Base-by-base conservation (phyloP, 805 yeast genomes). In the Ogataea neopini region DNA sequence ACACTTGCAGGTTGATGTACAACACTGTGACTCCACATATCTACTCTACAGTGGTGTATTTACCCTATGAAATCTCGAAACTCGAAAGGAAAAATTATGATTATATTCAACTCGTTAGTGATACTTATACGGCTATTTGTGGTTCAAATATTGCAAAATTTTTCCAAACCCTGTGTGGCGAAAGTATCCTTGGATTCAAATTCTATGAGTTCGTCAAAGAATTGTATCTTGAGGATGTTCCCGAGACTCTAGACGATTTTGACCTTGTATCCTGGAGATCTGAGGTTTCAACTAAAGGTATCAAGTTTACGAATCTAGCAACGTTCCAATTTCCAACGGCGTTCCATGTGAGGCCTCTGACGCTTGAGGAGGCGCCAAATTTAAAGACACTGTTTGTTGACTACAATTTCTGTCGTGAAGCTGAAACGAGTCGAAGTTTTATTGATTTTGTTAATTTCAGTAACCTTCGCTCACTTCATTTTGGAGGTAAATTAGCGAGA, bases 401-500 rank as follows among this genome's bases (percentile, higher is more conserved):
- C 45, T 29, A 32, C 33, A 65, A 62, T 44, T 66, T 64, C 44
- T 65, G 69, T 33, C 28, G 46, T 6, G 57, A 56, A 43, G 55
- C 57, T 3, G 66, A 62, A 29, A 43, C 40, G 2, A 26, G 44
- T 13, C 52, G 56, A n/a, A 67, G 68, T 1, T 29, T 53, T 30
- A 47, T 64, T 18, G 51, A 51, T 33, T 64, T 64, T 29, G 49
- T 65, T 28, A 54, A 61, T 45, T 36, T 56, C 29, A 38, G 52
- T 8, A 44, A 52, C 4, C 47, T 66, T 6, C 47, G 46, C 14
- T 40, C 39, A 11, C 29, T 66, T 3, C 58, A 56, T 18, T 53
- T 66, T 33, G 50, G 54, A 14, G 67, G 66, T 3, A 56, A 51
- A n/a, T 43, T 65, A n/a, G 67, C 60, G 1, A 48, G 48, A n/a